Evolutionary conservation across 2,329 filamentous ascomycete genomes (phyloP).

Genomic region (Furcasterigmium sp.): DNA sequence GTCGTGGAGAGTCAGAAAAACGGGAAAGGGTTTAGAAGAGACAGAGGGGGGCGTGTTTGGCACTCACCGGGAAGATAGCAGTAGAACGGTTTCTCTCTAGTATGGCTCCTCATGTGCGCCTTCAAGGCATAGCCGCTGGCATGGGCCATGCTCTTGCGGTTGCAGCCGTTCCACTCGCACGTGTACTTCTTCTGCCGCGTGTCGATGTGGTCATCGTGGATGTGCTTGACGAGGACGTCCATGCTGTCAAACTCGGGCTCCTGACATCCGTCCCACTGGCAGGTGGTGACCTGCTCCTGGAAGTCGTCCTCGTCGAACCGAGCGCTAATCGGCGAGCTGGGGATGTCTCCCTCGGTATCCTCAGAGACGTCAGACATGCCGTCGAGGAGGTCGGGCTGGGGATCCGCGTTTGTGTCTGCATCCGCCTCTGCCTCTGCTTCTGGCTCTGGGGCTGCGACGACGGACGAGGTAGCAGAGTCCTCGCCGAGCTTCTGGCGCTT

Average conservation of each 20-base stretch:
- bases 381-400: slow-evolving; percentile 47
- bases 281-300: slow-evolving; percentile 72
- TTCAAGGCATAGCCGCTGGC: slow-evolving; percentile 94
- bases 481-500: slow-evolving; percentile 30
- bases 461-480: slow-evolving; percentile 37
- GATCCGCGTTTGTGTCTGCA: slow-evolving; percentile 38
- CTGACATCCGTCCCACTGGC: slow-evolving; percentile 71
- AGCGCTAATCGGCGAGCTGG: slow-evolving; percentile 63
- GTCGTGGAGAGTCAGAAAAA: slow-evolving; percentile 4
- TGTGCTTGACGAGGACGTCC: slow-evolving; percentile 76
- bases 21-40: not conserved
- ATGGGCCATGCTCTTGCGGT: slow-evolving; percentile 82
- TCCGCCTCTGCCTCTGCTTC: slow-evolving; percentile 26
- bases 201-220: slow-evolving; percentile 91
- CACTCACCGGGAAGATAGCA: slow-evolving; percentile 81
- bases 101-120: slow-evolving; percentile 97
- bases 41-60: not conserved
- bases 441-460: slow-evolving; percentile 28
- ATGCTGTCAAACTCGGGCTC: slow-evolving; percentile 71
- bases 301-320: slow-evolving; percentile 69
- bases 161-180: slow-evolving; percentile 95
- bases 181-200: slow-evolving; percentile 92
- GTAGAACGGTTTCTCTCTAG: slow-evolving; percentile 96
- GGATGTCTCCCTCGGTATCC: slow-evolving; percentile 83
- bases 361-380: slow-evolving; percentile 73